phyloP scores from a whole-genome alignment of 345 rosid genomes.

The Lepidium sativum region DNA sequence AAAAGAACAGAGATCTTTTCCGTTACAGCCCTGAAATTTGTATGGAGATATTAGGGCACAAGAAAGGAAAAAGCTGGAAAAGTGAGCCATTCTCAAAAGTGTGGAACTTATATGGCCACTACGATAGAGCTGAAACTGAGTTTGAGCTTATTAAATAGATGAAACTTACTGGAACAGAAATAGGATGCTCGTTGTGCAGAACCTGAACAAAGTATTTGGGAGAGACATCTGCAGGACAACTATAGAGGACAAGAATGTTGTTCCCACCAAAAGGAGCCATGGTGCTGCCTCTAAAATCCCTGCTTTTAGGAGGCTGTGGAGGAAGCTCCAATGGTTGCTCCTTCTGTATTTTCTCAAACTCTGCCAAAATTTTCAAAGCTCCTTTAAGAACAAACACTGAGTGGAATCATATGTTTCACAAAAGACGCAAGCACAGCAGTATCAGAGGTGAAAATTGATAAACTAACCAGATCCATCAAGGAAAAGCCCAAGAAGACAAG shows the following conservation, averaged over 20 bases:
- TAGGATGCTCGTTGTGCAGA: slow-evolving; percentile 79
- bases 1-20: slow-evolving; percentile 63
- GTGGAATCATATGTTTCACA: neutral
- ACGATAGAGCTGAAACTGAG: neutral
- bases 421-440: neutral
- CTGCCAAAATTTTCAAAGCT: slow-evolving; percentile 33
- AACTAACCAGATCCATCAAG: slow-evolving; percentile 76
- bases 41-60: neutral
- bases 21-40: slow-evolving; percentile 70
- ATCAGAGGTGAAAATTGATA: slow-evolving; percentile 1
- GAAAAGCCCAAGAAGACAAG: slow-evolving; percentile 95
- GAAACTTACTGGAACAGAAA: slow-evolving; percentile 63
- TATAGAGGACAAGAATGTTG: slow-evolving; percentile 76
- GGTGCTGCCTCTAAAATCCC: slow-evolving; percentile 70
- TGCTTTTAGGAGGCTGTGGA: slow-evolving; percentile 75
- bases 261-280: slow-evolving; percentile 90
- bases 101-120: neutral
- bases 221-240: slow-evolving; percentile 53
- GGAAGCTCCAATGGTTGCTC: slow-evolving; percentile 75
- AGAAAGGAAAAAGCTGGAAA: neutral
- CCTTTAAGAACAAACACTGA: slow-evolving; percentile 1
- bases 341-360: slow-evolving; percentile 55
- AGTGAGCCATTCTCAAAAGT: neutral
- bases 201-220: slow-evolving; percentile 79
- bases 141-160: neutral